These are phyloP conservation scores for Boechera retrofracta DNA, from an alignment of 345 rosid genomes.

Conservation along the genomic window DNA sequence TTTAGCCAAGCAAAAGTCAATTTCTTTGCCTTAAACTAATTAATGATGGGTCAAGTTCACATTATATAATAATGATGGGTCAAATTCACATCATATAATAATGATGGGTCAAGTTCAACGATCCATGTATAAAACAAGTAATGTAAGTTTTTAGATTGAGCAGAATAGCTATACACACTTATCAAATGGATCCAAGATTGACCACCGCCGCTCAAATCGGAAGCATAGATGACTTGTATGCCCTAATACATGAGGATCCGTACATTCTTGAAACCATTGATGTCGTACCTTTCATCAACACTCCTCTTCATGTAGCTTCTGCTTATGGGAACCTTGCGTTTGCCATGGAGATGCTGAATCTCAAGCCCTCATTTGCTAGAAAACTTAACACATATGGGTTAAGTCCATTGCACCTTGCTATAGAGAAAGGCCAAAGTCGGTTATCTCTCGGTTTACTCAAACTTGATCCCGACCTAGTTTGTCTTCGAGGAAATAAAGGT, in stretches of 20 bases:
- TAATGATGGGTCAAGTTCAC: not conserved
- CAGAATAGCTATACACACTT: not conserved
- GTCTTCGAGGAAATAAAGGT: conserved; percentile 40
- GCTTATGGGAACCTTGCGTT: conserved; percentile 38
- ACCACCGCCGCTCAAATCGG: conserved; percentile 22
- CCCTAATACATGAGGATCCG: conserved; percentile 20
- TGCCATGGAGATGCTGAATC: conserved; percentile 47
- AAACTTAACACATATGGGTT: conserved; percentile 44
- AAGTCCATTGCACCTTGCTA: conserved; percentile 50
- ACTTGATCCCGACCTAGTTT: conserved; percentile 31
- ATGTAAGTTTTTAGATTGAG: not conserved
- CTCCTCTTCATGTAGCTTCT: conserved; percentile 50
- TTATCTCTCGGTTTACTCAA: conserved; percentile 15
- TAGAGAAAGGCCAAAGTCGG: conserved; percentile 28
- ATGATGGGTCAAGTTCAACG: not conserved
- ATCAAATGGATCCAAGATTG: conserved; percentile 32
- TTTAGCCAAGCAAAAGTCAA: not conserved
- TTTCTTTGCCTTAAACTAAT: not conserved
- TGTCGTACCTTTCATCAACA: conserved; percentile 45
- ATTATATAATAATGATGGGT: no score
- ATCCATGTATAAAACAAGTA: not conserved
- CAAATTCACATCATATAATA: not conserved
- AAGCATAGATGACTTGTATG: conserved; percentile 38
- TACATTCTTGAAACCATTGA: conserved; percentile 29
- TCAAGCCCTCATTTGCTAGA: conserved; percentile 50